Conservation (phyloP, 2,329 filamentous ascomycete genomes). For the Pyrenophora teres region DNA sequence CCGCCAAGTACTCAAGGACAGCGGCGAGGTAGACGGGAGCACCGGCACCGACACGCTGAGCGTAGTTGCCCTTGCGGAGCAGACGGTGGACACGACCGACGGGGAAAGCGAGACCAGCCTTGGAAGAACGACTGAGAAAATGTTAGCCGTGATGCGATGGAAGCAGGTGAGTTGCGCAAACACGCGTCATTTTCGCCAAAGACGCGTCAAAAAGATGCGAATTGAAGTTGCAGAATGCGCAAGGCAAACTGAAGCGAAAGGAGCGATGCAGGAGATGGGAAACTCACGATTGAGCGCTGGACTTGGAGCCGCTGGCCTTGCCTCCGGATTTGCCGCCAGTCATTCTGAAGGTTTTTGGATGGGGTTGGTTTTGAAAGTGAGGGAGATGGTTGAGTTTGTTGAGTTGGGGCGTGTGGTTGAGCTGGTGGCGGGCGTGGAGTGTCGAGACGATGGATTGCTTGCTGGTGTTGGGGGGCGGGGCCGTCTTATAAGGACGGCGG, state of each 20-base stretch:
- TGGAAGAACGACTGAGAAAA: conserved; percentile 85
- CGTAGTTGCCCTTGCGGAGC: conserved; percentile 98
- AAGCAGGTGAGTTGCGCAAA: conserved; percentile 21
- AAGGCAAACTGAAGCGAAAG: conserved; percentile 4
- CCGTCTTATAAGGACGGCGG: conserved; percentile 48
- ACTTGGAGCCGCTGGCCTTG: conserved; percentile 98
- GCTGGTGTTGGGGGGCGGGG: conserved; percentile 44
- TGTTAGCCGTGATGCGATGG: conserved; percentile 29
- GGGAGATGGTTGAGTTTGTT: conserved; percentile 23
- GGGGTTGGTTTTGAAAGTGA: conserved; percentile 43
- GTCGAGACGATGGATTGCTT: conserved; percentile 49
- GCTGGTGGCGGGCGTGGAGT: conserved; percentile 39
- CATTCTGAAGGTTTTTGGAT: conserved; percentile 73
- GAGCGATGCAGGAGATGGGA: conserved; percentile 20
- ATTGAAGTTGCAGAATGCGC: conserved; percentile 3
- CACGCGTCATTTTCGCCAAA: conserved; percentile 31
- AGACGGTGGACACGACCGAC: conserved; percentile 99
- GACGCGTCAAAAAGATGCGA: conserved; percentile 10
- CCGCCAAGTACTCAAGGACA: conserved; percentile 97
- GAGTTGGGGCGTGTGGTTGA: conserved; percentile 20
- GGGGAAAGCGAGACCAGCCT: conserved; percentile 98
- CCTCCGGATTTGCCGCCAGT: conserved; percentile 99
- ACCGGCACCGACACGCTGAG: conserved; percentile 98
- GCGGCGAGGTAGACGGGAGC: conserved; percentile 96
- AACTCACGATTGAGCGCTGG: conserved; percentile 94